Percentiles rank a stretch among this genome's conserved stretches.
Evolutionary conservation across 2,329 filamentous ascomycete genomes (phyloP).

Genomic region (Zymoseptoria brevis): DNA sequence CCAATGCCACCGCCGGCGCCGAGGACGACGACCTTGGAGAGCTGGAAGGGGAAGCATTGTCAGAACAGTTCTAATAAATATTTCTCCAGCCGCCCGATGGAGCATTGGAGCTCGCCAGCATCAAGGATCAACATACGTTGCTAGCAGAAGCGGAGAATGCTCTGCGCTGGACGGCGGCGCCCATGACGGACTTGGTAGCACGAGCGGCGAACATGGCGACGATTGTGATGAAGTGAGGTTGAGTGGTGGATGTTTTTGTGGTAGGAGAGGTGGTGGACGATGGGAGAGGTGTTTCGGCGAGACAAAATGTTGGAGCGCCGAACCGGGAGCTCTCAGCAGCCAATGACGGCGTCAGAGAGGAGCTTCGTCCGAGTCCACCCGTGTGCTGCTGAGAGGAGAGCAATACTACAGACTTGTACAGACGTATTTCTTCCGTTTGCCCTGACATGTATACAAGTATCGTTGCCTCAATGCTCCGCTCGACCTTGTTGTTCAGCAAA

Average conservation of each 20-base stretch:
- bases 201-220: constrained; percentile 64
- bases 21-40: constrained; percentile 95
- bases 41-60: constrained; percentile 44
- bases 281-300: neutral
- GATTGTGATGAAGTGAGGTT: constrained; percentile 4
- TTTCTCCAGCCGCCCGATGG: neutral
- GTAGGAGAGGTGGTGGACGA: neutral
- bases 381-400: neutral
- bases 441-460: neutral
- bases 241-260: neutral
- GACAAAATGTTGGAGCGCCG: neutral
- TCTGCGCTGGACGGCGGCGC: constrained; percentile 42
- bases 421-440: neutral
- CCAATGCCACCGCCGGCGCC: constrained; percentile 97
- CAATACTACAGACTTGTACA: neutral
- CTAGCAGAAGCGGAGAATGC: constrained; percentile 46
- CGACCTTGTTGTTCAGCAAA: neutral
- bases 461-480: neutral
- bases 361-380: neutral
- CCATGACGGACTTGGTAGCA: constrained; percentile 34
- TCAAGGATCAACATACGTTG: constrained; percentile 35
- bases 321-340: neutral
- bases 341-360: neutral
- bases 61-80: constrained; percentile 5
- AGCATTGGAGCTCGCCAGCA: neutral